These are phyloP conservation scores for Phylloporus arenicola DNA, from an alignment of 768 basidiomycete genomes.

Conservation along the genomic window DNA sequence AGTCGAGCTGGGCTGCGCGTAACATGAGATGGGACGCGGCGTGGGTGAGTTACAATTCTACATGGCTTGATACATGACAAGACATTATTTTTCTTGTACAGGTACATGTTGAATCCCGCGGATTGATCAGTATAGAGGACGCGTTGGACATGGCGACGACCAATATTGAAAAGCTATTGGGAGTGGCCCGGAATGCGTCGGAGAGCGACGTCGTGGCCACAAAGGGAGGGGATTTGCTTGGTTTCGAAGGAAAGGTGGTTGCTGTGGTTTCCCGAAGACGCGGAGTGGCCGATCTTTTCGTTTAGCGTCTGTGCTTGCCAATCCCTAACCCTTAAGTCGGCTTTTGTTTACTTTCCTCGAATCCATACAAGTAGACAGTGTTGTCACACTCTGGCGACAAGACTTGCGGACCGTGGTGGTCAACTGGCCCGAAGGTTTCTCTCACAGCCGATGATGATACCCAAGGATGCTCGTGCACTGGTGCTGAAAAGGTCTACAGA, in stretches of 20 bases:
- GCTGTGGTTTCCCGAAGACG: slow-evolving; percentile 37
- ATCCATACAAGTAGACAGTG: too few relatives aligned
- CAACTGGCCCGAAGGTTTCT: not conserved
- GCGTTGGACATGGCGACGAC: slow-evolving; percentile 39
- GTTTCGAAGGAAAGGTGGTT: slow-evolving; percentile 42
- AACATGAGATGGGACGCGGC: slow-evolving; percentile 81
- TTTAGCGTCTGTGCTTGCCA: not conserved
- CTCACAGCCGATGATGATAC: slow-evolving; percentile 17
- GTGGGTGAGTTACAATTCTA: slow-evolving; percentile 72
- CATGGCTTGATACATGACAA: not conserved
- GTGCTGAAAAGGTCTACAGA: slow-evolving; percentile 40
- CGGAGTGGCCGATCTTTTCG: slow-evolving; percentile 35
- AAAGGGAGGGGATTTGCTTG: slow-evolving; percentile 35
- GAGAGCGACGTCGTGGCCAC: slow-evolving; percentile 38
- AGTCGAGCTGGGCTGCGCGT: slow-evolving; percentile 79
- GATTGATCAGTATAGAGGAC: slow-evolving; percentile 34
- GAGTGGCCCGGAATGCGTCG: slow-evolving; percentile 20
- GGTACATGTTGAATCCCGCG: slow-evolving; percentile 35
- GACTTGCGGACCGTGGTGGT: too few relatives aligned
- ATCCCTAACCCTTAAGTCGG: too few relatives aligned
- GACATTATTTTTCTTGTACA: slow-evolving; percentile 6
- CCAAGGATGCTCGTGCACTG: slow-evolving; percentile 44
- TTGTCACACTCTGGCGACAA: too few relatives aligned
- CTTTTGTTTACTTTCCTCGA: too few relatives aligned
- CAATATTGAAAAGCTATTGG: slow-evolving; percentile 41